Percentiles rank a stretch among this genome's conserved stretches.
Evolutionary conservation across 2,329 filamentous ascomycete species (phyloP).

Genomic region (Cordyceps pruinosa): DNA sequence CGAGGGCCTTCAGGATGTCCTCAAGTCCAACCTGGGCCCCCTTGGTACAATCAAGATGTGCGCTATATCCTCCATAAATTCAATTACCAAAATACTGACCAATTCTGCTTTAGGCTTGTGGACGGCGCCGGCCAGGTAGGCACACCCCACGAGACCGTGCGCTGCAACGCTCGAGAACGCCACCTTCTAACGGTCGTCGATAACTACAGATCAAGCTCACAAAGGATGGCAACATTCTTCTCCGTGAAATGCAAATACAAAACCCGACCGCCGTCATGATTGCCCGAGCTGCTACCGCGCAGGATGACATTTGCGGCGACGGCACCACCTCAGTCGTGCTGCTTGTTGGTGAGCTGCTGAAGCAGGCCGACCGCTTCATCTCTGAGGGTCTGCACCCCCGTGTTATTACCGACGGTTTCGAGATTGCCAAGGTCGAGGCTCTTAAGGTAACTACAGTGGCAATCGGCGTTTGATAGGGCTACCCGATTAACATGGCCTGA

Average conservation of each 20-base stretch:
- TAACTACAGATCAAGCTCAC: conserved; percentile 83
- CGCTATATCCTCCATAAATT: conserved; percentile 7
- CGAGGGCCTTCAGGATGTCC: conserved; percentile 86
- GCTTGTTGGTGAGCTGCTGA: conserved; percentile 90
- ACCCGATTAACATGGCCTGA: not conserved
- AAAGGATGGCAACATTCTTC: conserved; percentile 89
- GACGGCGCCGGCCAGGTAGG: conserved; percentile 63
- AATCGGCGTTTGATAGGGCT: conserved; percentile 2
- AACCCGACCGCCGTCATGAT: conserved; percentile 93
- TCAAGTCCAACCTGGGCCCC: conserved; percentile 93
- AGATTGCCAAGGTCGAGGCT: conserved; percentile 89
- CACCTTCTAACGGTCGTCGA: conserved; percentile 11
- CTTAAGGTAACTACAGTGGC: conserved; percentile 56
- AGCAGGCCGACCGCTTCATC: conserved; percentile 95
- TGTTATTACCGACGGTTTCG: conserved; percentile 95
- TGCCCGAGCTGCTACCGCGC: conserved; percentile 80
- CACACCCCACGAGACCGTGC: conserved; percentile 20
- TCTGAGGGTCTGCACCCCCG: conserved; percentile 93
- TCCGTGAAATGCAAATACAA: conserved; percentile 85
- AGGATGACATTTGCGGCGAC: conserved; percentile 97
- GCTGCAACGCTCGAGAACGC: conserved; percentile 19
- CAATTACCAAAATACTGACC: conserved; percentile 21
- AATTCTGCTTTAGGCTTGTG: conserved; percentile 45
- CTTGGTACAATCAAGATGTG: conserved; percentile 95
- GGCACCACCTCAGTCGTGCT: conserved; percentile 95